Conservation (phyloP, 495 filamentous ascomycete species). For the Tetracladium marchalianum region DNA sequence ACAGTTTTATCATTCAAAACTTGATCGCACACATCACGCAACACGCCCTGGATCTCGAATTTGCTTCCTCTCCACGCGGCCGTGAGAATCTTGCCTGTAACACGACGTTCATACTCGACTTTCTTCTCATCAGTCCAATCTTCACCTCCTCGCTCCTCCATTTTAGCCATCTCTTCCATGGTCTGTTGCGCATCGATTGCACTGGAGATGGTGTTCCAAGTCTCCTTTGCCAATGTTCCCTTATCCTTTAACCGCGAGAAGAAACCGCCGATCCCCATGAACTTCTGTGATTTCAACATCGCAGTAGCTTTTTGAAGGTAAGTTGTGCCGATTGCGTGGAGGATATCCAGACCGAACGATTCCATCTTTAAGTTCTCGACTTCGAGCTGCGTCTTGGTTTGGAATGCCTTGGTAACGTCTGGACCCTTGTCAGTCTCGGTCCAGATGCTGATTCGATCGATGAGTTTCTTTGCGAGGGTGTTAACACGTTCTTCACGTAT, state of each 20-base stretch:
- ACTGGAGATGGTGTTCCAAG: conserved; percentile 92
- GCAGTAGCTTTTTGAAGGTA: conserved; percentile 81
- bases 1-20: conserved; percentile 72
- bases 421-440: conserved; percentile 87
- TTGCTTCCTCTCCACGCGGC: conserved; percentile 95
- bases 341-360: conserved; percentile 91
- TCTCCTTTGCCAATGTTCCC: conserved; percentile 91
- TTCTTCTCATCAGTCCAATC: conserved; percentile 99
- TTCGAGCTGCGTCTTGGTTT: conserved; percentile 87
- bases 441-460: conserved; percentile 90
- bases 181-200: conserved; percentile 98
- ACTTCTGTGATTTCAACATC: conserved; percentile 90
- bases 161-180: conserved; percentile 97
- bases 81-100: conserved; percentile 97
- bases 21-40: conserved; percentile 73
- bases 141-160: conserved; percentile 90
- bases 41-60: conserved; percentile 94
- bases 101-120: conserved; percentile 86
- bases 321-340: conserved; percentile 86
- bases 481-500: conserved; percentile 87
- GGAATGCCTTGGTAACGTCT: conserved; percentile 81
- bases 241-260: conserved; percentile 92
- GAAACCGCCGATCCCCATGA: conserved; percentile 92
- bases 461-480: conserved; percentile 69
- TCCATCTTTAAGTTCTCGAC: conserved; percentile 99